phyloP scores from a whole-genome alignment of 2,329 filamentous ascomycete genomes.

The Bisporella sp. region DNA sequence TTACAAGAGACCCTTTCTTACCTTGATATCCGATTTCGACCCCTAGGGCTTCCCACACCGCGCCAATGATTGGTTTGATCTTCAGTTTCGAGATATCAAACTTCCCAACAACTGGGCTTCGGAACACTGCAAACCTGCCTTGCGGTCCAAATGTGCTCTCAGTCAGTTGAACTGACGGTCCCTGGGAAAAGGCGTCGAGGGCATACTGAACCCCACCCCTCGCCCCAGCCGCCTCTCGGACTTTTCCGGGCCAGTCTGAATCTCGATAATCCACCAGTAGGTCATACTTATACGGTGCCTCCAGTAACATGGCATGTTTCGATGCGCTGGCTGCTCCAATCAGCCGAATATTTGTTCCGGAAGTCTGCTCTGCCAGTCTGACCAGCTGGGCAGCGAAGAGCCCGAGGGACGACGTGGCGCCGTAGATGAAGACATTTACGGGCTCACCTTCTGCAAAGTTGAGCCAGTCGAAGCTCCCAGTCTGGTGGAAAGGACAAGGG shows the following conservation, averaged over 20 bases:
- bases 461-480: conserved; percentile 8
- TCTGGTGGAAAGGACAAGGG: conserved; percentile 26
- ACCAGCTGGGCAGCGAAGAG: background rate
- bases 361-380: background rate
- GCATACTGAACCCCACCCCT: conserved; percentile 31
- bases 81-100: conserved; percentile 24
- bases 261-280: conserved; percentile 33
- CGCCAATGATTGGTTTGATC: conserved; percentile 32
- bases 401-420: background rate
- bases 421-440: background rate
- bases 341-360: background rate
- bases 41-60: conserved; percentile 36
- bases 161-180: conserved; percentile 28
- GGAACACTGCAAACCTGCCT: conserved; percentile 26
- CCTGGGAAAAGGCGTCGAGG: conserved; percentile 35
- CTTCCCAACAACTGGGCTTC: conserved; percentile 23
- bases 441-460: background rate
- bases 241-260: conserved; percentile 26
- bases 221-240: conserved; percentile 19
- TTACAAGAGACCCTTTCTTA: no score
- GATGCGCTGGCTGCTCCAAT: background rate
- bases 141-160: conserved; percentile 22
- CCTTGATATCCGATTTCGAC: conserved; percentile 33
- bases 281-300: conserved; percentile 32
- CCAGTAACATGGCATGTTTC: conserved; percentile 17